Base-by-base conservation (phyloP, 306 rosid genomes). In the Luffa acutangula region DNA sequence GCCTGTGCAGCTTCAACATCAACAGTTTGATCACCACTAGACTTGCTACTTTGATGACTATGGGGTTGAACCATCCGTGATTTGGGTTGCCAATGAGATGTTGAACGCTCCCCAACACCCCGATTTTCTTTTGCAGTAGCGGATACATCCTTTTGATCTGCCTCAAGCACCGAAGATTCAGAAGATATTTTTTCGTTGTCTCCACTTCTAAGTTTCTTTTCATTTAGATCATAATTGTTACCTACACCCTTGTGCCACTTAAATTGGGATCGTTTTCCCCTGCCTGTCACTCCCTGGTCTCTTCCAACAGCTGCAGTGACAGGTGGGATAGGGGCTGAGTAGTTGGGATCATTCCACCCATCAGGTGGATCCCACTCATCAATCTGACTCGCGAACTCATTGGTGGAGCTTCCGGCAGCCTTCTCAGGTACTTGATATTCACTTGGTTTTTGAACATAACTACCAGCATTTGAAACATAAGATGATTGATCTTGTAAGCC, bases 31-130 rank as follows among this genome's bases (percentile, higher is more conserved):
- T 83, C 86, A 81, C 69, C 86, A 63, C 25, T 80, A 20, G 79
- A 63, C 75, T 81, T 79, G 76, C 80, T 83, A 66, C 90, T 91
- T 31, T 75, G 84, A 72, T 85, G 90, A 83, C 65, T 81, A 84
- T 78, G 83, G 20, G 89, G 83, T 58, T 89, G 79, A 79, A 36
- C 43, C 31, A 79, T 75, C 83, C 87, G 96, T 80, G 89, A 66
- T 80, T 91, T 93, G 48, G 98, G 98, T 82, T 90, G 97, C 98
- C 98, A 91, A 66, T 93, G 97, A 81, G 96, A 82, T 11, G 12
- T 83, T 77, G 83, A 34, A 9, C 81, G 90, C 25, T 91, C 98
- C 21, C 86, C 95, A 51, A 79, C 79, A 85, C 84, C 89, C 75
- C 83, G 88, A 80, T 79, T 88, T 81, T 93, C 98, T 82, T 89